Percentiles rank a stretch among this genome's conserved stretches.
These are phyloP conservation scores for Rhynchosporium secalis DNA, from an alignment of 2,329 filamentous ascomycete genomes.

Conservation along the genomic window DNA sequence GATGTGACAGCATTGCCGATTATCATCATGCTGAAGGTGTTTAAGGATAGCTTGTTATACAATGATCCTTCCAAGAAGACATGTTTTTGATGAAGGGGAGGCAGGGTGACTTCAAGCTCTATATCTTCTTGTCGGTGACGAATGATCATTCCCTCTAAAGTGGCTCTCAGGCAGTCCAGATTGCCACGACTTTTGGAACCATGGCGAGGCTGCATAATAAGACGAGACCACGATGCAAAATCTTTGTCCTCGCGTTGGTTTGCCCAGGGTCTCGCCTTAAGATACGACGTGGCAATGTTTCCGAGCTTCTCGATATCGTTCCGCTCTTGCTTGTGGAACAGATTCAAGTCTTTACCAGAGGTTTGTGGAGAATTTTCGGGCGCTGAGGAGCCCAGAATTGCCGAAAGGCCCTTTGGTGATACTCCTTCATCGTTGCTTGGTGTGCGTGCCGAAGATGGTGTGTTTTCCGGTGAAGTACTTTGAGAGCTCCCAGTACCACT, in stretches of 20 bases:
- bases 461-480: neutral
- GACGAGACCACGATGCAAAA: constrained; percentile 68
- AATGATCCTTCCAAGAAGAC: constrained; percentile 78
- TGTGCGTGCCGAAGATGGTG: neutral
- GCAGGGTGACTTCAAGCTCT: constrained; percentile 61
- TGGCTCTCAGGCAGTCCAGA: constrained; percentile 62
- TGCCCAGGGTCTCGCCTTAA: constrained; percentile 78
- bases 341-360: constrained; percentile 32
- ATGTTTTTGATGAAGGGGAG: constrained; percentile 69
- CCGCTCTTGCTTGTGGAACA: constrained; percentile 50
- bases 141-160: constrained; percentile 77
- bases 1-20: constrained; percentile 87
- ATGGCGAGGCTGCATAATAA: constrained; percentile 63
- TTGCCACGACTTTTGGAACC: constrained; percentile 54
- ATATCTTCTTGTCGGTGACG: constrained; percentile 77
- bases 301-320: constrained; percentile 68
- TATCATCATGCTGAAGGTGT: constrained; percentile 81
- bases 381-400: constrained; percentile 18
- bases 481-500: constrained; percentile 24
- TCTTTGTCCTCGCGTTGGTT: constrained; percentile 58
- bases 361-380: constrained; percentile 43
- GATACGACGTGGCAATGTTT: constrained; percentile 66
- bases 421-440: neutral
- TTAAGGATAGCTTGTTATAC: constrained; percentile 80
- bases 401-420: neutral